Evolutionary conservation across 495 filamentous ascomycete genomes (phyloP), one percentile per base, ranked within the genome.

Genomic region (Penicillium simplicissimum): DNA sequence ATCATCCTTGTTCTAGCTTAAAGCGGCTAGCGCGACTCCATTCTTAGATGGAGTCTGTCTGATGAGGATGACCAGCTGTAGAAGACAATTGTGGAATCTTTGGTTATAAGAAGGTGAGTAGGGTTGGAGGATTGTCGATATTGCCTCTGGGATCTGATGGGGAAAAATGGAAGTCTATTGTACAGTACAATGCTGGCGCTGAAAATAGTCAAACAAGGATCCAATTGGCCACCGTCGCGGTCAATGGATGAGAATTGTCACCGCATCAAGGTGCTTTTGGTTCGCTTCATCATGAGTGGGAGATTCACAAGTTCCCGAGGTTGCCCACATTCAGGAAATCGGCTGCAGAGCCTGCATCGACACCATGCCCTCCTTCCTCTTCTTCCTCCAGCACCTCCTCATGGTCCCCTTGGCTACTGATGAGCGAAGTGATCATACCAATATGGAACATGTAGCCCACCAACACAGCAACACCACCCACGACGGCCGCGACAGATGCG

Each of bases 391-490:
- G 8, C 17, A 62, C 61, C 23, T 68, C 67, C 15, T 70, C 67
- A 17, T 71, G 58, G 10, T 67, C 61, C 21, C 52, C 67, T 0
- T 71, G 63, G 6, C 42, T 61, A 6, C 38, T 42, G 13, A 36
- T 47, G 4, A 21, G 14, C 2, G 63, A 23, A 9, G 56, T 54
- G n/a, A 79, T 60, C 33, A 75, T 58, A 8, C 77, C 76, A 17
- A 69, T 62, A 28, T 77, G 70, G 1, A 72, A 60, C 73, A 77
- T 68, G 49, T 81, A 81, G n/a, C 76, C 79, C 8, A 80, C 59
- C 31, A 80, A 60, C 13, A 75, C 71, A 5, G 69, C 76, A 19
- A 73, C 40, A 17, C 71, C 75, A 15, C 67, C 77, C 40, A 74
- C 71, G 4, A 71, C 77, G 9, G 74, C 56, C 21, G 68, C 77